Base-by-base conservation (phyloP, 768 basidiomycete genomes). In the Gautieria morchelliformis region DNA sequence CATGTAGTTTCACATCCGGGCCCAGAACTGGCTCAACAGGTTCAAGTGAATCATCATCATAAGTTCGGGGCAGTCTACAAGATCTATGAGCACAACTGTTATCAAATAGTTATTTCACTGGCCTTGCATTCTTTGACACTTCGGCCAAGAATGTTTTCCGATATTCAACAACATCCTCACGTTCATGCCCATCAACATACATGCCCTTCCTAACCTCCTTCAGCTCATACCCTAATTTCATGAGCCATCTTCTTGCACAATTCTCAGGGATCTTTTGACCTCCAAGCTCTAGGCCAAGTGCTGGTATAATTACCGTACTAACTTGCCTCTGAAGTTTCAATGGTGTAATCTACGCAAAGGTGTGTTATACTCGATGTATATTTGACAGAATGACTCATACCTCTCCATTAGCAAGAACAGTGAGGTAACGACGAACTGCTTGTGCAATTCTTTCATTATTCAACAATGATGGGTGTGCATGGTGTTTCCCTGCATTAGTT, bases 281-380 rank as follows among this genome's bases (percentile, higher is more conserved):
- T n/a, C 10, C 45, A 10, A 47, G 45, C 8, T 47, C 45, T 10
- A 56, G 58, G 37, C 32, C 32, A 12, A 59, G 35, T 5, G 58
- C 19, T 20, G 58, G 58, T 4, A 59, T 35, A 37, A 59, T 57
- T 11, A 57, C 54, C 17, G 58, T 44, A 45, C 58, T 59, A 14
- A 59, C 58, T 40, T 59, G 58, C 20, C 20, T 30, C 14, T 20
- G 24, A 35, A 59, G 54, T 33, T 10, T 11, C 10, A 47, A 47
- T 47, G 39, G 39, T 40, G 17, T 40, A 40, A 40, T 9, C 39
- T 40, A 47, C 8, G 24, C 20, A n/a, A n/a, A n/a, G n/a, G n/a
- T n/a, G n/a, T n/a, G n/a, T n/a, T n/a, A n/a, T n/a, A n/a, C 45
- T n/a, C n/a, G 20, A 47, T 47, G 17, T 9, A 19, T 9, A 10